These are phyloP conservation scores for Auxenochlorella pyrenoidosa DNA, from an alignment of 139 green algal genomes.

Conservation along the genomic window DNA sequence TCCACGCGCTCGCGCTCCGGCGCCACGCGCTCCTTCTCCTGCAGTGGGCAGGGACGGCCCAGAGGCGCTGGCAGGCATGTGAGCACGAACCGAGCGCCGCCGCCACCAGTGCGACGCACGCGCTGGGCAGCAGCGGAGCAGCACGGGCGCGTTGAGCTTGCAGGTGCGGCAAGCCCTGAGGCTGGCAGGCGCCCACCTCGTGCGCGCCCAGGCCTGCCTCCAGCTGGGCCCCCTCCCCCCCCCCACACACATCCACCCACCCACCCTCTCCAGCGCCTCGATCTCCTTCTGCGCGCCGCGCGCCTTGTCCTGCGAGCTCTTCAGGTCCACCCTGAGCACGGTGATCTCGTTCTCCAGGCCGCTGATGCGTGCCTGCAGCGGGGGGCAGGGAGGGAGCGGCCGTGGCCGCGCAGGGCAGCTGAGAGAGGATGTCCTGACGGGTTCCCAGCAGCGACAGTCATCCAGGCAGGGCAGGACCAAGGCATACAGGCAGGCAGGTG, in stretches of 20 bases:
- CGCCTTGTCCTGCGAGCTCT: slow-evolving; percentile 47
- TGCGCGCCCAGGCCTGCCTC: no score
- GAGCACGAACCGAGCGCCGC: no score
- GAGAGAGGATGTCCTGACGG: no score
- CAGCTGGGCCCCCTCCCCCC: no score
- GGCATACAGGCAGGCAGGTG: neutral
- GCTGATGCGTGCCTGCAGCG: slow-evolving; percentile 18
- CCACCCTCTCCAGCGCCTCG: neutral
- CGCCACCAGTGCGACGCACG: no score
- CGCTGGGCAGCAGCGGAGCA: no score
- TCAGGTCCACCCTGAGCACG: slow-evolving; percentile 32
- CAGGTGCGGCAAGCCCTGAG: no score
- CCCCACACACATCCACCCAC: neutral
- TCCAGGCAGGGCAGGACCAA: neutral
- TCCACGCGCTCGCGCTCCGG: slow-evolving; percentile 50
- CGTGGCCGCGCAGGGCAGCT: neutral
- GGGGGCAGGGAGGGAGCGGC: neutral
- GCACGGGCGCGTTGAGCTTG: no score
- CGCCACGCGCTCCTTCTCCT: slow-evolving; percentile 43
- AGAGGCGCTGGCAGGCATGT: no score
- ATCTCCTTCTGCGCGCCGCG: slow-evolving; percentile 1
- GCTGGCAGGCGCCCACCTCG: no score
- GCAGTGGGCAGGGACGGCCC: neutral
- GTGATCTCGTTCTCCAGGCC: slow-evolving; percentile 56
- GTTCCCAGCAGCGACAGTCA: neutral